A percentile compares a stretch with the other conserved stretches of the same genome.
phyloP scores from a whole-genome alignment of 2,329 filamentous ascomycete species.

The Geosmithia morbida region DNA sequence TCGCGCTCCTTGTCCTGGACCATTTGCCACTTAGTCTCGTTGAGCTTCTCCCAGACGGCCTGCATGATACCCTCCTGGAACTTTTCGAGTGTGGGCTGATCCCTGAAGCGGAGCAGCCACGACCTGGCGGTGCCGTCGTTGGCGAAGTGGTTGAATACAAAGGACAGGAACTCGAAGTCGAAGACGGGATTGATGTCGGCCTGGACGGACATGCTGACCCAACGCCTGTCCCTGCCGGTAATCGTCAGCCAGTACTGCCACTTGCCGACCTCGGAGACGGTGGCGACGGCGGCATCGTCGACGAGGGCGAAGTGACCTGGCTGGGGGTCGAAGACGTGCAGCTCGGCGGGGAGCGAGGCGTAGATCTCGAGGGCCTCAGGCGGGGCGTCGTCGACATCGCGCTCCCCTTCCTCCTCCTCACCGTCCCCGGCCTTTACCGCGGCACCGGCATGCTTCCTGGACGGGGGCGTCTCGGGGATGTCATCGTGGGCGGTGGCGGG shows the following conservation, averaged over 20 bases:
- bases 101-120: slow-evolving; percentile 86
- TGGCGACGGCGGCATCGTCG: slow-evolving; percentile 59
- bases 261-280: slow-evolving; percentile 71
- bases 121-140: slow-evolving; percentile 83
- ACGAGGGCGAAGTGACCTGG: slow-evolving; percentile 75
- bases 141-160: slow-evolving; percentile 96
- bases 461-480: background rate
- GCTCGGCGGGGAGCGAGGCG: slow-evolving; percentile 61
- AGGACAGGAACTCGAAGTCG: slow-evolving; percentile 97
- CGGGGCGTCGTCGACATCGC: background rate
- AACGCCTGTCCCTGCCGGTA: slow-evolving; percentile 58
- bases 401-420: slow-evolving; percentile 19
- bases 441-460: slow-evolving; percentile 28
- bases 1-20: slow-evolving; percentile 85
- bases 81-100: slow-evolving; percentile 62
- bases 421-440: slow-evolving; percentile 27
- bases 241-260: slow-evolving; percentile 98
- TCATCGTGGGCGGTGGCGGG: slow-evolving; percentile 20
- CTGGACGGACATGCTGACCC: slow-evolving; percentile 74
- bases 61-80: slow-evolving; percentile 95
- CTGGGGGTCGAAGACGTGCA: slow-evolving; percentile 87
- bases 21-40: slow-evolving; percentile 88
- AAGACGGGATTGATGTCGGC: slow-evolving; percentile 96
- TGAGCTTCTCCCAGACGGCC: slow-evolving; percentile 90
- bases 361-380: slow-evolving; percentile 63